Evolutionary conservation across 2,329 filamentous ascomycete species (phyloP).

Genomic region (Nemania sp.): DNA sequence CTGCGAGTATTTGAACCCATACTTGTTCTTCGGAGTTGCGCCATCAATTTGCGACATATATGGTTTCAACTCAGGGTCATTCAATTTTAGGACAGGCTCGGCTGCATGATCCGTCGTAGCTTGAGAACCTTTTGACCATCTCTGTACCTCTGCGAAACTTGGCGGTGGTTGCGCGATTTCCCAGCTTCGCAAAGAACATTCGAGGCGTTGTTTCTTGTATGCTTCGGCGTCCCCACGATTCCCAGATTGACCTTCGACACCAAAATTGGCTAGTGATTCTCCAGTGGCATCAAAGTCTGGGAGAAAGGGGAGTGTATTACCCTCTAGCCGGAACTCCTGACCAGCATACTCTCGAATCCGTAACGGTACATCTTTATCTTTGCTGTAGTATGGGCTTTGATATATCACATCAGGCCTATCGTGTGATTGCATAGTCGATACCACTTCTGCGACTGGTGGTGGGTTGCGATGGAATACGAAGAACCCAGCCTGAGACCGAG

Average conservation of each 20-base stretch:
- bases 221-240: conserved; percentile 54
- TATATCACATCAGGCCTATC: conserved; percentile 74
- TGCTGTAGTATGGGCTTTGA: conserved; percentile 83
- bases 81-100: conserved; percentile 30
- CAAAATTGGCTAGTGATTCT: conserved; percentile 59
- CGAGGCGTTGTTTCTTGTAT: conserved; percentile 56
- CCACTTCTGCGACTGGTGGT: conserved; percentile 50
- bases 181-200: conserved; percentile 73
- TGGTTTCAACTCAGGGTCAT: conserved; percentile 38
- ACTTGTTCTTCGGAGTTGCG: conserved; percentile 78
- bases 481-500: conserved; percentile 37
- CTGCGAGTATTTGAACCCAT: conserved; percentile 86
- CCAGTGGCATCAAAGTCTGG: conserved; percentile 74
- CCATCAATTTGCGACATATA: conserved; percentile 84
- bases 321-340: conserved; percentile 77
- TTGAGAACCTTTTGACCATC: conserved; percentile 63
- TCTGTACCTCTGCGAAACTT: conserved; percentile 66
- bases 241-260: conserved; percentile 54
- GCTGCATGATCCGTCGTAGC: conserved; percentile 21
- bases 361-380: conserved; percentile 80
- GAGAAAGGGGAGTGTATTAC: conserved; percentile 77
- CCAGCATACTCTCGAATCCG: conserved; percentile 83
- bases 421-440: conserved; percentile 59
- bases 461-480: conserved; percentile 41
- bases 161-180: conserved; percentile 76